These are phyloP conservation scores for Allium fistulosum DNA, from an alignment of 106 monocot genomes.

Conservation along the genomic window DNA sequence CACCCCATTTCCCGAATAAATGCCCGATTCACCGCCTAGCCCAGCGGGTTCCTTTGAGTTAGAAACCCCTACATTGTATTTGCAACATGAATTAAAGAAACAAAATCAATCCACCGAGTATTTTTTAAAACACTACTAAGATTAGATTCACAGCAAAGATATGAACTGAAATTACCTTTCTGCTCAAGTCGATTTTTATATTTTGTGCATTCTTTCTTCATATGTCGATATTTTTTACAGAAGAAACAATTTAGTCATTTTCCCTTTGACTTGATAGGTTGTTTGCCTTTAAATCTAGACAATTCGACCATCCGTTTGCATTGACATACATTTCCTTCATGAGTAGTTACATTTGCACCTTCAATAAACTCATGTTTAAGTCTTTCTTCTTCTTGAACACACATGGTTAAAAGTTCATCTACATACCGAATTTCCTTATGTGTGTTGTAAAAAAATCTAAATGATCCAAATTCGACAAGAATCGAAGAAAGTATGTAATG, in stretches of 20 bases:
- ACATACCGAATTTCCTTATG: background rate
- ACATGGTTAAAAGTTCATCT: background rate
- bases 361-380: background rate
- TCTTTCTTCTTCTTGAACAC: conserved; percentile 1
- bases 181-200: conserved; percentile 4
- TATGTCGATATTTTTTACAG: background rate
- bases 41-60: background rate
- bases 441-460: background rate
- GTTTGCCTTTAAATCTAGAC: background rate
- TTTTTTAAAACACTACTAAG: background rate
- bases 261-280: no score
- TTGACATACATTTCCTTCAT: background rate
- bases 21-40: background rate
- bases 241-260: conserved; percentile 1
- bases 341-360: background rate
- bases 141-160: conserved; percentile 5
- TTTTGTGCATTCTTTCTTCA: conserved; percentile 9
- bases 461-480: background rate
- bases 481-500: background rate
- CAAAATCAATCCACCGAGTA: background rate
- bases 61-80: conserved; percentile 3
- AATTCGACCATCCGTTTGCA: background rate
- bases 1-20: background rate
- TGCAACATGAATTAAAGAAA: background rate
- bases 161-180: background rate